These are phyloP conservation scores for Naematelia aurantialba DNA, from an alignment of 768 basidiomycete species.

Conservation along the genomic window DNA sequence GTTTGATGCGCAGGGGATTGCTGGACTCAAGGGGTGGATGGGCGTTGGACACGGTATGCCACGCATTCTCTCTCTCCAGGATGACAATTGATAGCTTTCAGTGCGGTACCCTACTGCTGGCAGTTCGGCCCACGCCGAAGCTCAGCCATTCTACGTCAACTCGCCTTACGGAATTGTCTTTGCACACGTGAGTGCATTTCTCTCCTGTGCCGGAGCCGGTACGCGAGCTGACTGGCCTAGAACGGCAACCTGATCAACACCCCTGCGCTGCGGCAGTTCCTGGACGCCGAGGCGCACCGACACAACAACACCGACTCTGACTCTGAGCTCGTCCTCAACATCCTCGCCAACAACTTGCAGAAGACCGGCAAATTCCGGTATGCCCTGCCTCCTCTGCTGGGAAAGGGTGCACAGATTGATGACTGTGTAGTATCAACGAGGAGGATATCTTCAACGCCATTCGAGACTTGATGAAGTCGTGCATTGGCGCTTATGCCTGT, in stretches of 20 bases:
- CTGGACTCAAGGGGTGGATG: conserved; percentile 84
- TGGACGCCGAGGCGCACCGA: conserved; percentile 93
- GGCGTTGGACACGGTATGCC: conserved; percentile 89
- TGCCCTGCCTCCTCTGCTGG: background rate
- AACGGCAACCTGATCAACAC: conserved; percentile 99
- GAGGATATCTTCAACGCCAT: conserved; percentile 98
- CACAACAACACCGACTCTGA: conserved; percentile 99
- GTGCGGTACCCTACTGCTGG: conserved; percentile 98
- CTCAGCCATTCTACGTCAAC: conserved; percentile 99
- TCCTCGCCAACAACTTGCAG: conserved; percentile 95
- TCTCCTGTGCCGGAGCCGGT: background rate
- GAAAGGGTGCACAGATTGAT: background rate
- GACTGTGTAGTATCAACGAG: conserved; percentile 69
- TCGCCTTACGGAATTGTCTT: conserved; percentile 99
- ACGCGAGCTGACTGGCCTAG: conserved; percentile 52
- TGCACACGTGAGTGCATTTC: conserved; percentile 78
- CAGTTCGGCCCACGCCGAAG: conserved; percentile 92
- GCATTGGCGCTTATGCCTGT: conserved; percentile 91
- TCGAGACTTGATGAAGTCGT: conserved; percentile 78
- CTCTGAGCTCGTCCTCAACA: conserved; percentile 93
- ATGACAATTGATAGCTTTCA: conserved; percentile 45
- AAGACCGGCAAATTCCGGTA: conserved; percentile 92
- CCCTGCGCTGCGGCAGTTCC: conserved; percentile 73
- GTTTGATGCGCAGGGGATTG: conserved; percentile 74
- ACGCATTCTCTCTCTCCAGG: background rate